Base-by-base conservation (phyloP, 768 basidiomycete species). In the Tubosaeta sp. region DNA sequence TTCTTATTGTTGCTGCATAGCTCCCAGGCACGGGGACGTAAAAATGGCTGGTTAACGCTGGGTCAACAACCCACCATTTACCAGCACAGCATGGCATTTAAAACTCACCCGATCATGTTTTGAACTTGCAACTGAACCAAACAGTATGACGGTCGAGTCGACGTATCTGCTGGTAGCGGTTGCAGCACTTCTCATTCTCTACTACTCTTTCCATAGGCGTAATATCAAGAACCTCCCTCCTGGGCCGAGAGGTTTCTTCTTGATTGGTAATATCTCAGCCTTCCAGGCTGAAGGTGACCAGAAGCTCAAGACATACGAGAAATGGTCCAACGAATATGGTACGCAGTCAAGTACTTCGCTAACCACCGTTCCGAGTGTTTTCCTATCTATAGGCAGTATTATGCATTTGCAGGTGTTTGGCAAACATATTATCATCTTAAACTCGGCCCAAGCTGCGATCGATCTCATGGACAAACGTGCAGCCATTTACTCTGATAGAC, bases 361-460 rank as follows among this genome's bases (percentile, higher is more conserved):
- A 22, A 31, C 25, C 29, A 9, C 27, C 27, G 9, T 41, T 32
- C 29, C 33, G 31, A 49, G 19, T 22, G 29, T n/a, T 47, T 10
- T 2, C 8, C 22, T n/a, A n/a, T n/a, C 3, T 22, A 16, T n/a
- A 43, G 42, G 49, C 26, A 12, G 6, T 1, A 35, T 50, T 13
- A 37, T 50, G 42, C 42, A 50, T 4, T 7, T 50, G 2, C 6
- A 35, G 6, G 16, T 50, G 33, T 35, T 50, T 11, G 25, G 34
- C 19, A 17, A 11, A 6, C 55, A 52, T 5, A 63, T 69, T 10
- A 56, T 74, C 22, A 51, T 75, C 25, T 58, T 75, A 12, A 75
- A 71, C 53, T 72, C 71, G 11, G 51, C 59, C 32, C 60, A 68
- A 16, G 39, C 52, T 5, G 39, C 25, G 2, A 19, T 14, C n/a